Conservation (phyloP, 192 early-diverging fungal species). For the Kappamyces sp. region DNA sequence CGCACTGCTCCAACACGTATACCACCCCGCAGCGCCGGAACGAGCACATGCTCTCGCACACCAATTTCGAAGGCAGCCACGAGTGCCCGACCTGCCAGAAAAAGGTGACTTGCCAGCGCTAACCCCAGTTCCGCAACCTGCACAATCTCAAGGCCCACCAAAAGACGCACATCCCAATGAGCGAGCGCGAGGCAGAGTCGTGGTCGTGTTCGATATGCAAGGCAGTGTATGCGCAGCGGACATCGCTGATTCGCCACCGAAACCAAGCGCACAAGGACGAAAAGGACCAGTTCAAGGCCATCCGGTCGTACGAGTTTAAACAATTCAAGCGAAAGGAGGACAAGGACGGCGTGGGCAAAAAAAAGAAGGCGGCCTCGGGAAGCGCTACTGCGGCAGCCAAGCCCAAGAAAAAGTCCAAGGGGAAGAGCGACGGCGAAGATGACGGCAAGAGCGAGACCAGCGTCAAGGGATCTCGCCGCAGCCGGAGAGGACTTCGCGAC, state of each 20-base stretch:
- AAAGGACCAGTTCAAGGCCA: no score
- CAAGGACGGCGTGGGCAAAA: no score
- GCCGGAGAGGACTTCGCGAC: no score
- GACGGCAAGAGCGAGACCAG: no score
- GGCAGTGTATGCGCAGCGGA: conserved; percentile 1
- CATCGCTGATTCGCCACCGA: conserved; percentile 8
- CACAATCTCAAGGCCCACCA: conserved; percentile 2
- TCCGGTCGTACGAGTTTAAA: no score
- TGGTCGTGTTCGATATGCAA: not conserved
- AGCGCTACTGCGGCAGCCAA: no score
- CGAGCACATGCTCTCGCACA: conserved; percentile 2
- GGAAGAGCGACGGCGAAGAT: no score
- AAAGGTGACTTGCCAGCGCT: conserved; percentile 6
- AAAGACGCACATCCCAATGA: conserved; percentile 3
- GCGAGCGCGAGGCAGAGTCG: not conserved
- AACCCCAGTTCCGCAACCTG: no score
- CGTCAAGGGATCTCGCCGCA: no score
- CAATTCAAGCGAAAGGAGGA: no score
- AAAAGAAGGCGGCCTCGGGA: no score
- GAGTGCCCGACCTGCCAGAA: conserved; percentile 1
- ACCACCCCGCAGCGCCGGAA: conserved; percentile 19
- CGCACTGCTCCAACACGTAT: conserved; percentile 59
- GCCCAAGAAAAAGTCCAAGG: no score
- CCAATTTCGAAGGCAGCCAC: conserved; percentile 2
- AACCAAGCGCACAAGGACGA: not conserved